A percentile compares a stretch with the other conserved stretches of the same genome.
Evolutionary conservation across 78 protist species (phyloP).

Genomic region (Pelomyxa schiedti): DNA sequence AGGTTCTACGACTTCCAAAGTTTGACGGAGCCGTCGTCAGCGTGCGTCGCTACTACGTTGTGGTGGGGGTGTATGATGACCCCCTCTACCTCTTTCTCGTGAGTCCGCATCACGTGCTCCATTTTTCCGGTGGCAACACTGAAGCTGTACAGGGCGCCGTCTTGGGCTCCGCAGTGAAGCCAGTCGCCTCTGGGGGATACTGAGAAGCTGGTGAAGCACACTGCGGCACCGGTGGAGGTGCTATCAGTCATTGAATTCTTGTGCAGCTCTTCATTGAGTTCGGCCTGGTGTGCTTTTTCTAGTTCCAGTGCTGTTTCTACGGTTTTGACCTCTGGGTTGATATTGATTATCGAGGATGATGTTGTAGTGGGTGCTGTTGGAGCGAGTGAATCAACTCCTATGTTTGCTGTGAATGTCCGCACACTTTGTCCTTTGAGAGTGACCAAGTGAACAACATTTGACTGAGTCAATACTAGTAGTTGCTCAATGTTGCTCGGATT

Average conservation of each 20-base stretch:
- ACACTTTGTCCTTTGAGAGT: background rate
- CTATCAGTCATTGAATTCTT: background rate
- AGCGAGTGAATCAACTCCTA: background rate
- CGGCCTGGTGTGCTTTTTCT: background rate
- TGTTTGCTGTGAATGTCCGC: background rate
- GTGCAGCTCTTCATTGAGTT: background rate
- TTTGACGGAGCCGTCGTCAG: conserved; percentile 12
- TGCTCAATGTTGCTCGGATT: background rate
- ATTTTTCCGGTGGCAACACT: background rate
- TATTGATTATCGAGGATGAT: background rate
- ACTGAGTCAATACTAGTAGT: background rate
- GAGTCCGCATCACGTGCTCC: background rate
- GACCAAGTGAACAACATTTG: background rate
- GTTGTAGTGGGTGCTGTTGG: background rate
- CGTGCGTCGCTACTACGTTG: conserved; percentile 22
- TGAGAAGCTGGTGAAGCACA: conserved; percentile 4
- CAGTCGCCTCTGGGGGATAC: conserved; percentile 32
- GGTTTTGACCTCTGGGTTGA: background rate
- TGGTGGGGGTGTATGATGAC: conserved; percentile 24
- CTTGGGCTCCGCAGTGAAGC: conserved; percentile 17
- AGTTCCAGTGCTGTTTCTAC: background rate
- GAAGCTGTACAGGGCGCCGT: conserved; percentile 11
- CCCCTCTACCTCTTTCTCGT: conserved; percentile 4
- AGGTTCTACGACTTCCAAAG: conserved; percentile 7
- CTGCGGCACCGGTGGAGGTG: background rate